Evolutionary conservation across 2,329 filamentous ascomycete species (phyloP), one percentile per base, ranked within the genome.

Genomic region (Paramyrothecium sp.): DNA sequence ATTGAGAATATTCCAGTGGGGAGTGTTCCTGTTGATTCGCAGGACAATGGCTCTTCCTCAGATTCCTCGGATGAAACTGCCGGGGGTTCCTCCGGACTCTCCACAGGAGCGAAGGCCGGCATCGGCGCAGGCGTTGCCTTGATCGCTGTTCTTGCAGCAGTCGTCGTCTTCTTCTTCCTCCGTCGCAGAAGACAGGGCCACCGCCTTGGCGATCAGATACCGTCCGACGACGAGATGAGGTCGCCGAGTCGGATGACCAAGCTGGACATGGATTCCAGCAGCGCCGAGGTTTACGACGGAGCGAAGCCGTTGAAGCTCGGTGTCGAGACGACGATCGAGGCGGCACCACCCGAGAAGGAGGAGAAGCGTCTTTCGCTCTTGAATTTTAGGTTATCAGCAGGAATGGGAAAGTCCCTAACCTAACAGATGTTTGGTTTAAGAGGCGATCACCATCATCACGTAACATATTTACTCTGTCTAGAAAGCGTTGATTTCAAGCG

Each of bases 101-200:
- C 66, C 2, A 57, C 62, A 1, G 66, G 61, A 4, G 66, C 66
- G 44, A 64, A 60, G 26, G 65, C 63, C 0, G 66, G 66, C 13
- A 61, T 68, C 49, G 66, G 58, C 11, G 57, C 66, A 7, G 66
- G 65, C 0, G 58, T 60, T 7, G 54, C 61, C 3, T n/a, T 61
- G 13, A 55, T 57, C 20, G 41, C 46, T 11, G 21, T 48, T n/a
- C 17, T 49, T 10, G 21, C 30, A 4, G 22, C 21, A 17, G 21
- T 33, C 3, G 21, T 13, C 3, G 21, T 23, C 12, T 48, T 54
- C 38, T 26, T 54, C 16, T 30, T 34, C 16, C 20, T 53, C n/a
- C 51, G 51, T 11, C 16, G 50, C 21, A 21, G 33, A 8, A 38
- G 30, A 20, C 2, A 38, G 19, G n/a, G 3, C 23, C 30, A 11